Conservation (phyloP, 768 basidiomycete genomes). For the Mycena olivaceomarginata region DNA sequence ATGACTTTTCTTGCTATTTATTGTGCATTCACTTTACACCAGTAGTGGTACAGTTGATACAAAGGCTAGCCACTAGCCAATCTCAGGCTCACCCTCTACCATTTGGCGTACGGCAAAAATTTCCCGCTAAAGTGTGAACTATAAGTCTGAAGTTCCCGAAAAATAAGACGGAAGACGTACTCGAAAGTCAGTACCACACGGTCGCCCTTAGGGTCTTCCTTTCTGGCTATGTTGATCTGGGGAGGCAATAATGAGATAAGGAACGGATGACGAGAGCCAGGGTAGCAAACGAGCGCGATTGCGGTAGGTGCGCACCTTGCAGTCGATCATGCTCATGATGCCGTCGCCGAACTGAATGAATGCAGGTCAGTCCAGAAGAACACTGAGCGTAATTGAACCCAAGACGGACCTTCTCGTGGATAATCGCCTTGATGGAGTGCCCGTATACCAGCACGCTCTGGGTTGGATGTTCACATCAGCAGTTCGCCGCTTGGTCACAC, state of each 20-base stretch:
- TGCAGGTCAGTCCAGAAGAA: background rate
- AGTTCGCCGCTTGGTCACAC: background rate
- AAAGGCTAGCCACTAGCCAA: too few relatives aligned
- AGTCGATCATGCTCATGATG: slow-evolving; percentile 94
- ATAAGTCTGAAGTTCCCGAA: background rate
- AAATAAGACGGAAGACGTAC: slow-evolving; percentile 62
- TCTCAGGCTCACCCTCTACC: background rate
- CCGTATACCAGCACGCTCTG: slow-evolving; percentile 87
- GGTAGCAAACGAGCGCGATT: background rate
- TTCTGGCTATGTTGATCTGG: slow-evolving; percentile 74
- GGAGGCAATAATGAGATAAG: background rate
- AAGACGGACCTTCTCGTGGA: slow-evolving; percentile 80
- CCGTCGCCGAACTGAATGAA: slow-evolving; percentile 84
- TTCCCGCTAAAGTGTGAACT: background rate
- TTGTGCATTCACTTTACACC: too few relatives aligned
- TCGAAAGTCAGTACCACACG: slow-evolving; percentile 88
- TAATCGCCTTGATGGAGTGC: slow-evolving; percentile 86
- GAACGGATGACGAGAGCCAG: background rate
- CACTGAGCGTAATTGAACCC: background rate
- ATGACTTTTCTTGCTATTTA: too few relatives aligned
- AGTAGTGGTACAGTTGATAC: too few relatives aligned
- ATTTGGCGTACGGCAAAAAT: background rate
- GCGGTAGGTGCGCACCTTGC: slow-evolving; percentile 60
- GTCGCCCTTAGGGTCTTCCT: slow-evolving; percentile 86
- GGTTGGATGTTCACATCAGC: background rate